A percentile compares a stretch with the other conserved stretches of the same genome.
These are phyloP conservation scores for Kazachstania sp. DNA, from an alignment of 1,139 yeast species.

Conservation along the genomic window DNA sequence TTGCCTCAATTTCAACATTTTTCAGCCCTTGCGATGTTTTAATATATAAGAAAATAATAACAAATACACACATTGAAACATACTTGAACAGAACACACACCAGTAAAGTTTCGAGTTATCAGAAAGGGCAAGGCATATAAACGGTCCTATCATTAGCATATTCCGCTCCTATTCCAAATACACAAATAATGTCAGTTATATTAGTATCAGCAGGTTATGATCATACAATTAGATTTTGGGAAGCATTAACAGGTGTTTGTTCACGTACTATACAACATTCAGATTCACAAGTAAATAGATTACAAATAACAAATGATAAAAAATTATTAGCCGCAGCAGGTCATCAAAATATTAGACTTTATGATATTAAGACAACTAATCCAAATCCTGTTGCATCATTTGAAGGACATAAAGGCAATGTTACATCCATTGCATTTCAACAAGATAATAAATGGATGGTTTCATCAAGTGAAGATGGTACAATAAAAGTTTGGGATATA, in stretches of 20 bases:
- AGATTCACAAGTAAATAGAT: conserved; percentile 88
- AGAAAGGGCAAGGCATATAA: too few relatives aligned
- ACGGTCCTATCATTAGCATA: too few relatives aligned
- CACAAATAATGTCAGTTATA: conserved; percentile 92
- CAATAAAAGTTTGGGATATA: conserved; percentile 96
- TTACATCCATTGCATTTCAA: conserved; percentile 88
- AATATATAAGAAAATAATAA: too few relatives aligned
- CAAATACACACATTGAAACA: too few relatives aligned
- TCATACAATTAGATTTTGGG: conserved; percentile 97
- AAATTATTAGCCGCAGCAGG: conserved; percentile 92
- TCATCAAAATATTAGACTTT: conserved; percentile 70
- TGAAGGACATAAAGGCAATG: conserved; percentile 88
- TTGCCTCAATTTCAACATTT: too few relatives aligned
- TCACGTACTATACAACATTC: conserved; percentile 91
- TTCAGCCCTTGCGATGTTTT: too few relatives aligned
- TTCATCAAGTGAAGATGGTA: conserved; percentile 90
- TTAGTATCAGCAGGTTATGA: conserved; percentile 98
- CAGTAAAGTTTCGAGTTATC: too few relatives aligned
- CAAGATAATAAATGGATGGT: conserved; percentile 97
- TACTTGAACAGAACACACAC: too few relatives aligned
- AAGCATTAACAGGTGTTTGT: conserved; percentile 94
- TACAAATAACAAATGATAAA: conserved; percentile 90
- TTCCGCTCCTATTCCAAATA: too few relatives aligned
- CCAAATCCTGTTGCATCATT: conserved; percentile 87
- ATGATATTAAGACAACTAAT: conserved; percentile 73